Base-by-base conservation (phyloP, 192 early-diverging fungal genomes). In the Coemansia sp. region DNA sequence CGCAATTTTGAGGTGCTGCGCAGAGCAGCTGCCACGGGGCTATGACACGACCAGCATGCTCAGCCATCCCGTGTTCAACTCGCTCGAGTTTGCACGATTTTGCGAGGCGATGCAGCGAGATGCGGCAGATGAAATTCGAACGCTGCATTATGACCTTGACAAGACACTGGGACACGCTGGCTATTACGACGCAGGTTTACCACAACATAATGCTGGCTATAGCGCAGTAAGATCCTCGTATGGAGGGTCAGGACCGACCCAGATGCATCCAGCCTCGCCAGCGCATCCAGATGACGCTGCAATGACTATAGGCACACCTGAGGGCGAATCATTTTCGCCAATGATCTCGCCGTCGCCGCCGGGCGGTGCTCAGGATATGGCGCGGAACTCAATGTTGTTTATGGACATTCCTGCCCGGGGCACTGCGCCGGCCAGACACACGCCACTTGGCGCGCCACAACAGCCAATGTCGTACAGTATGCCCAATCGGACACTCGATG, bases 271-370 rank as follows among this genome's bases (percentile, higher is more conserved):
- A 17, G 21, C 15, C 5, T 17, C 62, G 4, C n/a, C 59, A 12
- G 25, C 43, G 4, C 58, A 39, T 17, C 47, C 29, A 4, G 22
- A 51, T 14, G 53, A 58, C 29, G 60, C 41, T 6, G 39, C 50
- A 7, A 72, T 70, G 69, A 17, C 61, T 17, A 50, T 35, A 0
- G 70, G 54, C 3, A 69, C 73, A 11, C 73, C 73, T 2, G 63
- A 68, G 9, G 65, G 56, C 51, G 64, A 67, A 47, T 24, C 70
- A 10, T 81, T 73, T 48, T 81, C 69, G 22, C 79, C 79, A 21
- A 68, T 74, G 5, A 64, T 76, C 25, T 81, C 79, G 32, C 73
- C 79, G 0, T 75, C 79, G 17, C 79, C 79, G 25, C 73, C 69
- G 11, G 23, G 24, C 9, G 61, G 19, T 21, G 19, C 35, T 14